Evolutionary conservation across 176 grass and related monocot genomes (phyloP), one percentile per base, ranked within the genome.

Genomic region (Stipa capillata): DNA sequence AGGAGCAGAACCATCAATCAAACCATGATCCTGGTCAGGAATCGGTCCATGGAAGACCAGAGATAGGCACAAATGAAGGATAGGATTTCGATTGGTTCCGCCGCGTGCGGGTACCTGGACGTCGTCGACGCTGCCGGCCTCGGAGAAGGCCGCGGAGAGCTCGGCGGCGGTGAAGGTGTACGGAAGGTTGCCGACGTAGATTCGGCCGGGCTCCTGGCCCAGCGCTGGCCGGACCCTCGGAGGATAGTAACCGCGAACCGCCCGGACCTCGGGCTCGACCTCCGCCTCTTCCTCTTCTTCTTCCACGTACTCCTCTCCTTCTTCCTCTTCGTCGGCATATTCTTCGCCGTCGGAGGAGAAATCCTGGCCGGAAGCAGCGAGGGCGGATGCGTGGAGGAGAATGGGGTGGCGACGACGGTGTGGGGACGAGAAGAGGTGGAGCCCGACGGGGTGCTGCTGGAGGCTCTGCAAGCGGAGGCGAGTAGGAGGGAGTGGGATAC

Each of bases 181-280:
- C 28, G 92, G 85, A 0, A 98, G 80, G 45, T 98, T 98, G 20
- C 92, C 96, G 52, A 98, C 92, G 82, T 93, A 98, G 53, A 98
- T 88, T 32, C 92, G 85, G 32, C 83, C 96, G 3, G 79, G 69
- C 2, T 94, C 91, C 51, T 91, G 80, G 63, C 85, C 91, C 31
- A 67, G 85, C 67, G 68, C 72, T 45, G 80, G 53, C 65, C 56
- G 62, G 33, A n/a, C 74, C 67, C 73, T 27, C 10, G 82, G 43
- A 25, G 79, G 28, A 3, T 79, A 73, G 57, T 74, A 79, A 1
- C 62, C 76, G 8, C 56, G 79, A 14, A 74, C 51, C 47, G 73
- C 25, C 69, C 77, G 12, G 17, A 23, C 56, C 36, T 67, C 57
- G 4, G 39, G 5, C 14, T 37, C 52, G 9, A 41, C 56, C 52